A percentile compares a stretch with the other conserved stretches of the same genome.
Evolutionary conservation across 202 grass and related monocot genomes (phyloP).

Genomic region (Schoenoplectus tabernaemontani): DNA sequence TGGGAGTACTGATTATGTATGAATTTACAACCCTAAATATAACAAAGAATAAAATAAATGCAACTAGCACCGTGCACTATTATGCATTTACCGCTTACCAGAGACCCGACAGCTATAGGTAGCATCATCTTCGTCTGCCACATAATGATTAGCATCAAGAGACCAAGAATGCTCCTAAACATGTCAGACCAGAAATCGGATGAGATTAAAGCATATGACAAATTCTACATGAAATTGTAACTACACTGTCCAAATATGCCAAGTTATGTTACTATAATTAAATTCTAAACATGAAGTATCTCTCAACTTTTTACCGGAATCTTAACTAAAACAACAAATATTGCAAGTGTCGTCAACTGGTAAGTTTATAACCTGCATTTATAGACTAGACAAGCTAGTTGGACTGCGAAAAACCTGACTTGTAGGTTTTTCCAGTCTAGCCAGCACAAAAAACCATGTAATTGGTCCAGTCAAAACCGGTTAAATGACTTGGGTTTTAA

Average conservation of each 20-base stretch:
- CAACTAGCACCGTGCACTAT: neutral
- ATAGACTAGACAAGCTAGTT: neutral
- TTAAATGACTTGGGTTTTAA: neutral
- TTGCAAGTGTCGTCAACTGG: neutral
- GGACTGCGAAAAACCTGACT: neutral
- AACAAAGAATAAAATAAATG: slow-evolving; percentile 13
- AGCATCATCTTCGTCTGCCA: slow-evolving; percentile 90
- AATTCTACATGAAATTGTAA: neutral
- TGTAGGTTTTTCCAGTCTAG: neutral
- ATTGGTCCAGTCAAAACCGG: neutral
- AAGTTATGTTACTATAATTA: neutral
- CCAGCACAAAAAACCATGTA: neutral
- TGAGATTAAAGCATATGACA: slow-evolving; percentile 5
- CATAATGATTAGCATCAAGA: slow-evolving; percentile 86
- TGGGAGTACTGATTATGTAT: neutral
- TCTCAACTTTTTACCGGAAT: neutral
- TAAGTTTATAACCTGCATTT: neutral
- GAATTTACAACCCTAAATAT: slow-evolving; percentile 12
- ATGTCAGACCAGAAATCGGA: slow-evolving; percentile 20
- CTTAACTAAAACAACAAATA: neutral
- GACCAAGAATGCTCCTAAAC: slow-evolving; percentile 74
- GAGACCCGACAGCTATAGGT: slow-evolving; percentile 97
- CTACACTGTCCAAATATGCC: neutral
- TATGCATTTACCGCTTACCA: slow-evolving; percentile 39
- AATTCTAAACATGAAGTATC: neutral